Evolutionary conservation across 129 eudicot species (phyloP), one percentile per base, ranked within the genome.

Genomic region (Scalesia atractyloides): DNA sequence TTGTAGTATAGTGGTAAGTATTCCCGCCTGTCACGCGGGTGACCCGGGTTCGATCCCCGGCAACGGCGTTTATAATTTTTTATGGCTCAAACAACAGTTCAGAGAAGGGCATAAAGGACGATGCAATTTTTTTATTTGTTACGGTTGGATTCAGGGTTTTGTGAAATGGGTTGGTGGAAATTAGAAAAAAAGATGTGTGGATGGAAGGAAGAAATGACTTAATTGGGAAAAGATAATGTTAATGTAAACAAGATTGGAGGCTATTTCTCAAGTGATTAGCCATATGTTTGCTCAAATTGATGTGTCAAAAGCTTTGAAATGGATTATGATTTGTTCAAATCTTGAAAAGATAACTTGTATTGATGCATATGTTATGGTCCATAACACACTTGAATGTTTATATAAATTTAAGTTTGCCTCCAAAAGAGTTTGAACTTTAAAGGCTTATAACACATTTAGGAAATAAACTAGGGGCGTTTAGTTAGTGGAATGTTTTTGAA

Each of bases 1-100:
- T 89, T 89, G 96, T 89, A 89, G 93, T 89, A 85, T 87, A 85
- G 91, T 87, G 88, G 88, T 87, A 66, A 87, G 94, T 90, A 83
- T 89, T 86, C 92, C 90, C 88, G 96, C 92, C 92, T 89, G 89
- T 90, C 96, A 87, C 96, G 87, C 88, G 94, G 94, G 93, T 83
- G 95, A 87, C 97, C 91, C 94, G 91, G 95, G 94, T 90, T 90
- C 83, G 95, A 87, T 90, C 97, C 95, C 95, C 86, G 91, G 88
- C 97, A 87, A 75, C 91, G 91, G 95, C 86, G 91, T 30, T 30
- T 30, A 2, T n/a, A n/a, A n/a, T n/a, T n/a, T n/a, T n/a, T n/a
- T n/a, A n/a, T n/a, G n/a, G n/a, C n/a, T n/a, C n/a, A n/a, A n/a
- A n/a, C n/a, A n/a, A n/a, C n/a, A n/a, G n/a, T n/a, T n/a, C n/a